Evolutionary conservation across 1,139 yeast genomes (phyloP).

Genomic region (Scheffersomyces lignicola): DNA sequence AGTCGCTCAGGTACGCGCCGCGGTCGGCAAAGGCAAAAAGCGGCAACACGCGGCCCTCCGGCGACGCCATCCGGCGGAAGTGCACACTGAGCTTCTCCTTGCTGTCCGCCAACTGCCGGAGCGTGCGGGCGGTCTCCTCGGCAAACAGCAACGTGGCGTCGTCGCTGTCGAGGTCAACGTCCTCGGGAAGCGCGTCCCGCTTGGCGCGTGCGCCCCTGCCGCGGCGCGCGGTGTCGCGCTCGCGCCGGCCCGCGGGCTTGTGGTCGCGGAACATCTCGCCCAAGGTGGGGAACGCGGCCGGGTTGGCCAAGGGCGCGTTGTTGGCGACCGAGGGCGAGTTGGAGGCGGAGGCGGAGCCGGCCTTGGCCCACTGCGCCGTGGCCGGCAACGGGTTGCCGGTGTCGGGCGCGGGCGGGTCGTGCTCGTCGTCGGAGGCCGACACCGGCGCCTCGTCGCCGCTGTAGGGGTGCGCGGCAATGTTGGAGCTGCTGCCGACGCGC

Average conservation of each 20-base stretch:
- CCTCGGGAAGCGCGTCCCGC: slow-evolving; percentile 37
- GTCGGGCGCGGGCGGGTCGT: slow-evolving; percentile 8
- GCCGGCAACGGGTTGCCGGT: slow-evolving; percentile 50
- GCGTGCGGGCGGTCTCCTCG: slow-evolving; percentile 36
- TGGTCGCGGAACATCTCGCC: slow-evolving; percentile 59
- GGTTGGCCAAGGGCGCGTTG: slow-evolving; percentile 44
- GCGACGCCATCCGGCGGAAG: slow-evolving; percentile 23
- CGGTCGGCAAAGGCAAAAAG: slow-evolving; percentile 36
- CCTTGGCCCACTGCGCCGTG: slow-evolving; percentile 60
- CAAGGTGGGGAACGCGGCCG: slow-evolving; percentile 71
- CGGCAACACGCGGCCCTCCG: slow-evolving; percentile 28
- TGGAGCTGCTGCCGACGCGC: slow-evolving; percentile 12
- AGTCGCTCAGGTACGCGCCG: slow-evolving; percentile 13
- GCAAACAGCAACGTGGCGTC: slow-evolving; percentile 36
- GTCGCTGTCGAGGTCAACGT: slow-evolving; percentile 42
- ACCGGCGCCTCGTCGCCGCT: slow-evolving; percentile 21
- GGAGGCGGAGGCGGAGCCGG: slow-evolving; percentile 24
- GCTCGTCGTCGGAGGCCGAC: slow-evolving; percentile 17
- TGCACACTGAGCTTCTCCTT: slow-evolving; percentile 35
- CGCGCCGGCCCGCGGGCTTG: slow-evolving; percentile 31
- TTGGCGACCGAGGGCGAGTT: slow-evolving; percentile 35
- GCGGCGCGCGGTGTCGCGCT: slow-evolving; percentile 27
- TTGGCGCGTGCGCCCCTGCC: slow-evolving; percentile 22
- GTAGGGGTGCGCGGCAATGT: slow-evolving; percentile 12
- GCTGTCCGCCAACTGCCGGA: slow-evolving; percentile 31